A percentile compares a stretch with the other conserved stretches of the same genome.
These are phyloP conservation scores for Thelonectria olida DNA, from an alignment of 2,329 filamentous ascomycete genomes.

Conservation along the genomic window DNA sequence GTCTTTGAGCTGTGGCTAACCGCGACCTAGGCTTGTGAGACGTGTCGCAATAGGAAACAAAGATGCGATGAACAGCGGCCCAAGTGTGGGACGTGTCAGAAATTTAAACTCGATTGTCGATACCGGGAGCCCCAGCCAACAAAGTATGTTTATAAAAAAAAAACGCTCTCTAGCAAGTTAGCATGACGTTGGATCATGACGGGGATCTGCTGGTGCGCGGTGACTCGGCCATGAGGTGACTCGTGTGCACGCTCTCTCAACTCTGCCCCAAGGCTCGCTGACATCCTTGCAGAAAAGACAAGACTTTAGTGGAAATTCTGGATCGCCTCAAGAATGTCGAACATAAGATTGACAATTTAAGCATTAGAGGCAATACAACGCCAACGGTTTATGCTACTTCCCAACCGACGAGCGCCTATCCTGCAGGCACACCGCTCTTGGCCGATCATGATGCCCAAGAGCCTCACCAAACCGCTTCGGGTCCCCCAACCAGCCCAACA, in stretches of 20 bases:
- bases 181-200: constrained; percentile 19
- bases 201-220: constrained; percentile 10
- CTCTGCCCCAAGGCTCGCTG: constrained; percentile 16
- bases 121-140: constrained; percentile 70
- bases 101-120: constrained; percentile 65
- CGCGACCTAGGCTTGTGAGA: constrained; percentile 61
- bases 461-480: constrained; percentile 28
- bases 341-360: constrained; percentile 61
- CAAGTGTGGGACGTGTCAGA: constrained; percentile 67
- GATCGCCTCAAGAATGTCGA: constrained; percentile 64
- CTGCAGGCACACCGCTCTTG: constrained; percentile 31
- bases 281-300: constrained; percentile 62
- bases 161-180: background rate
- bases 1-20: constrained; percentile 20
- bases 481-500: constrained; percentile 31
- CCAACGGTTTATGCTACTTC: constrained; percentile 29
- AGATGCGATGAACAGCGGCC: constrained; percentile 71
- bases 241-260: constrained; percentile 5
- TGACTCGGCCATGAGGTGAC: background rate
- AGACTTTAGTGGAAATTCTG: constrained; percentile 68
- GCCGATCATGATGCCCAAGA: constrained; percentile 36
- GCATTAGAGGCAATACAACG: constrained; percentile 33
- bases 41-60: constrained; percentile 68
- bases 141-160: constrained; percentile 67
- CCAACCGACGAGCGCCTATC: constrained; percentile 32